Percentiles rank a stretch among this genome's conserved stretches.
phyloP scores from a whole-genome alignment of 2,329 filamentous ascomycete species.

The Penicillium concentricum region DNA sequence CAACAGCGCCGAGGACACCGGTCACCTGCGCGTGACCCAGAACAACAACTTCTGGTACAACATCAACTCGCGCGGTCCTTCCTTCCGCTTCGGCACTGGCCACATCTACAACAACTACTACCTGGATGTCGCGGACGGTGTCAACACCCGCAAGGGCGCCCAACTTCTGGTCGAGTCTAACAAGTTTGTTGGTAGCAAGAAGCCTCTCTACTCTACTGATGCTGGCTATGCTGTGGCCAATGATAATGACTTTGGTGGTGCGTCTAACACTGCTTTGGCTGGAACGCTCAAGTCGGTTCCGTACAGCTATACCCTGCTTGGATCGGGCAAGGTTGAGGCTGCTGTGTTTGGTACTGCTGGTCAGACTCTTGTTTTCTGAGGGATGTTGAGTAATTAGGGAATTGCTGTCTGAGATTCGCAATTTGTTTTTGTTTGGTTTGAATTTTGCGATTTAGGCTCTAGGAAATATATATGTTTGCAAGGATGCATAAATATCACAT shows the following conservation, averaged over 20 bases:
- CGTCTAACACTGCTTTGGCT: slow-evolving; percentile 49
- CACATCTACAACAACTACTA: slow-evolving; percentile 60
- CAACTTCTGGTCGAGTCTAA: slow-evolving; percentile 60
- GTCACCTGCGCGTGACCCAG: slow-evolving; percentile 63
- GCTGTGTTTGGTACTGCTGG: slow-evolving; percentile 42
- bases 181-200: slow-evolving; percentile 49
- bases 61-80: slow-evolving; percentile 63
- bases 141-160: slow-evolving; percentile 59
- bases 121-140: slow-evolving; percentile 48
- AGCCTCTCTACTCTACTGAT: slow-evolving; percentile 48
- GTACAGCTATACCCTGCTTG: slow-evolving; percentile 56
- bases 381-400: neutral
- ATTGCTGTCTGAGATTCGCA: neutral
- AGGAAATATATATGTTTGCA: neutral
- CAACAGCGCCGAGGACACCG: slow-evolving; percentile 59
- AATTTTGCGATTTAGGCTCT: neutral
- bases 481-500: neutral
- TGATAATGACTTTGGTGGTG: slow-evolving; percentile 51
- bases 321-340: slow-evolving; percentile 48
- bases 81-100: slow-evolving; percentile 64
- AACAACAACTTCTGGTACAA: slow-evolving; percentile 66
- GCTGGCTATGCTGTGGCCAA: slow-evolving; percentile 46
- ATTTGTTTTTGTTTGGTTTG: neutral
- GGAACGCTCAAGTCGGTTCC: slow-evolving; percentile 54
- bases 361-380: slow-evolving; percentile 35